Evolutionary conservation across 2,329 filamentous ascomycete species (phyloP), one percentile per base, ranked within the genome.

Genomic region (Nectriaceae sp.): DNA sequence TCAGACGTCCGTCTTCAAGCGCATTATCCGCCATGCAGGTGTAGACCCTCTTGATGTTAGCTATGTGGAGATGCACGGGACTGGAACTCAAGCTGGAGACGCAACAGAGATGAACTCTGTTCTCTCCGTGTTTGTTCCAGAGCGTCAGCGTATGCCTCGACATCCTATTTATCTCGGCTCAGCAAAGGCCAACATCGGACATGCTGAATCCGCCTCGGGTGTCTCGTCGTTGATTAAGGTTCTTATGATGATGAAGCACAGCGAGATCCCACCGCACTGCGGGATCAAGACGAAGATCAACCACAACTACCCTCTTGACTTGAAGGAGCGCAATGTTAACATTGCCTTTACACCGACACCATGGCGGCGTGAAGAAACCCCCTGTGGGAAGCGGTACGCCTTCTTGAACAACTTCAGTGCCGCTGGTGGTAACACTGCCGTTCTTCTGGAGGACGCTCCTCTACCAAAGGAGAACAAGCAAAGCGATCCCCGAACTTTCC

Each of bases 1-100:
- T 0, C 90, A 95, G 67, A 83, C 88, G 11, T 75, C 80, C 40
- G 72, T 94, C 11, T 93, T 87, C 60, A 80, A 81, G 47, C 76
- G 82, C 33, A 84, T 94, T 21, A 76, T 93, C 1, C 80, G 86
- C 40, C 81, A 88, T 37, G 85, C 88, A 36, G 85, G 87, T 49
- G 79, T 94, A 19, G 85, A 92, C 61, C 87, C 89, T 2, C 78
- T 84, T 42, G 87, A 92, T 54, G 79, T 96, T 41, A 84, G 84
- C 67, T 95, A 93, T 62, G 85, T 96, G 8, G 90, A 95, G 70
- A 90, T 94, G 85, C 90, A 96, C 66, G 90, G 89, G 13, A 96
- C 90, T 3, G 90, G 90, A 24, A 96, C 89, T 0, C 89, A 94
- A 67, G 89, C 88, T 24, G 90, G 89, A 52, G 90, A 96, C 62